Conservation (phyloP, 129 eudicot species). For the Helianthus tuberosus region DNA sequence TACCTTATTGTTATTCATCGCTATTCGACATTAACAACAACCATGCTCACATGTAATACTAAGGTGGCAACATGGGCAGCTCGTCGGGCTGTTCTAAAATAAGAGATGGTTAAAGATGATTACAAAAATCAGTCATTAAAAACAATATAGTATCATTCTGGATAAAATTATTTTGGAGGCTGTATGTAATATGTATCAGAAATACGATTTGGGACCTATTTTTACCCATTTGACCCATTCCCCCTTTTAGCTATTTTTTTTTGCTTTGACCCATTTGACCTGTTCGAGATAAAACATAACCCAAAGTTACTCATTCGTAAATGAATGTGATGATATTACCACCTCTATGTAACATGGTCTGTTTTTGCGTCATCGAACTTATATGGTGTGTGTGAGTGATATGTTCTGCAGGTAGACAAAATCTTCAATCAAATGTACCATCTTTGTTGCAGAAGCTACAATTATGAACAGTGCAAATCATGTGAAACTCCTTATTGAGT, state of each 20-base stretch:
- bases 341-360: conserved; percentile 6
- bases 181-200: background rate
- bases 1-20: too few relatives aligned
- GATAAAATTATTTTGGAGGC: background rate
- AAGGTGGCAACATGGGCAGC: background rate
- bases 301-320: background rate
- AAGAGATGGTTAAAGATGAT: background rate
- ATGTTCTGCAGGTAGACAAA: background rate
- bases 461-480: background rate
- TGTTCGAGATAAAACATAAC: conserved; percentile 4
- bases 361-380: background rate
- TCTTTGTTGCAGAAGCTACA: conserved; percentile 4
- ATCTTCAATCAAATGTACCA: conserved; percentile 1
- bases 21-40: too few relatives aligned
- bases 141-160: background rate
- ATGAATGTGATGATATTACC: background rate
- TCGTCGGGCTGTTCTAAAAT: background rate
- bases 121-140: background rate
- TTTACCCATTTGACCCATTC: background rate
- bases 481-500: background rate
- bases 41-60: background rate
- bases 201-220: background rate
- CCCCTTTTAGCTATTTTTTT: background rate
- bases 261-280: background rate
- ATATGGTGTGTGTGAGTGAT: background rate